Conservation (phyloP, 306 rosid genomes). For the Castanospermum australe region DNA sequence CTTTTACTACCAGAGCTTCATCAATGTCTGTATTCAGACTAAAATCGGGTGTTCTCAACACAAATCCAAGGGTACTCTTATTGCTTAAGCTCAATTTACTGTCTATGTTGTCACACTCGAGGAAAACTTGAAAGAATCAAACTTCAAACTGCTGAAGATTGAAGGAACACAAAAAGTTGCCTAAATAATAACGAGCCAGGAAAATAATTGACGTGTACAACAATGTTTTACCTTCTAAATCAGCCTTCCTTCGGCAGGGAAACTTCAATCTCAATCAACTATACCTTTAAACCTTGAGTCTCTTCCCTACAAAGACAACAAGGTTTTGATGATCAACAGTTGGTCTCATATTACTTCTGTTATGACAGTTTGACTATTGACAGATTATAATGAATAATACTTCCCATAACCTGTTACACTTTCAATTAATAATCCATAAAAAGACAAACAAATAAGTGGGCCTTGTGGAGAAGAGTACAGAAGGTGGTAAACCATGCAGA, state of each 20-base stretch:
- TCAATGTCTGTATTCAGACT: neutral
- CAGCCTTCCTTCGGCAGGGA: neutral
- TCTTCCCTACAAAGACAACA: neutral
- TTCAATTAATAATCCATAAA: neutral
- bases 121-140: neutral
- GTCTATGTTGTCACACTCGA: neutral
- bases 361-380: neutral
- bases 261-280: neutral
- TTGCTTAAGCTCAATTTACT: neutral
- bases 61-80: neutral
- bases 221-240: neutral
- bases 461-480: neutral
- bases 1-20: neutral
- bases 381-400: neutral
- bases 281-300: neutral
- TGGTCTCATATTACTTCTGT: too few species aligned
- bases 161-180: neutral
- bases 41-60: neutral
- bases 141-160: neutral
- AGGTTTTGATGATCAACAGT: neutral
- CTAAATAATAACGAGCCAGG: neutral
- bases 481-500: neutral
- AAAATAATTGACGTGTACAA: neutral
- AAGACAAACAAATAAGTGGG: neutral
- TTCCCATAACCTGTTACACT: neutral